phyloP scores from a whole-genome alignment of 148 eudicot genomes.

The Mesembryanthemum crystallinum region DNA sequence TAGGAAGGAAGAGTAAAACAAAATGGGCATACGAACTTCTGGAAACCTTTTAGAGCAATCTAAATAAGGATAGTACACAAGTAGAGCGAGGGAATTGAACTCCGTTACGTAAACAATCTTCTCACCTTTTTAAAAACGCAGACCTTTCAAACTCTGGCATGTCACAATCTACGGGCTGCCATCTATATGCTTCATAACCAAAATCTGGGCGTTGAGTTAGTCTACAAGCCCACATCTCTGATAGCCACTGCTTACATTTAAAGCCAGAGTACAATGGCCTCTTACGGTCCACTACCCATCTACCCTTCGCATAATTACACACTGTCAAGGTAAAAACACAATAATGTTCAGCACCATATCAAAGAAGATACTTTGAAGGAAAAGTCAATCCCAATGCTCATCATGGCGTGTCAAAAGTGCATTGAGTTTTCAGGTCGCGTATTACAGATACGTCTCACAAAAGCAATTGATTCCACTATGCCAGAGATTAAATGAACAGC shows the following conservation, averaged over 20 bases:
- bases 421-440: neutral
- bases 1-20: neutral
- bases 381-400: neutral
- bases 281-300: conserved; percentile 49
- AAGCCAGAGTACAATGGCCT: conserved; percentile 60
- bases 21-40: neutral
- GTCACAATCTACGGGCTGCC: conserved; percentile 60
- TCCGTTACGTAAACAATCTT: neutral
- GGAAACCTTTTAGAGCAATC: neutral
- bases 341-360: neutral
- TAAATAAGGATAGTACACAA: neutral
- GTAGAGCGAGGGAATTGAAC: neutral
- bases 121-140: conserved; percentile 47
- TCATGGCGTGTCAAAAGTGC: neutral
- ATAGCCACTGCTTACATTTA: conserved; percentile 62
- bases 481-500: neutral
- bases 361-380: neutral
- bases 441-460: neutral
- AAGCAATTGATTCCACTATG: neutral
- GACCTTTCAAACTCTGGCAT: conserved; percentile 55
- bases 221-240: conserved; percentile 70
- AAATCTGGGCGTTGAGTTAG: conserved; percentile 60
- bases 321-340: conserved; percentile 31
- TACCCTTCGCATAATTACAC: conserved; percentile 63
- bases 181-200: conserved; percentile 51